These are phyloP conservation scores for Dothistroma septosporum DNA, from an alignment of 2,329 filamentous ascomycete species.

Conservation along the genomic window DNA sequence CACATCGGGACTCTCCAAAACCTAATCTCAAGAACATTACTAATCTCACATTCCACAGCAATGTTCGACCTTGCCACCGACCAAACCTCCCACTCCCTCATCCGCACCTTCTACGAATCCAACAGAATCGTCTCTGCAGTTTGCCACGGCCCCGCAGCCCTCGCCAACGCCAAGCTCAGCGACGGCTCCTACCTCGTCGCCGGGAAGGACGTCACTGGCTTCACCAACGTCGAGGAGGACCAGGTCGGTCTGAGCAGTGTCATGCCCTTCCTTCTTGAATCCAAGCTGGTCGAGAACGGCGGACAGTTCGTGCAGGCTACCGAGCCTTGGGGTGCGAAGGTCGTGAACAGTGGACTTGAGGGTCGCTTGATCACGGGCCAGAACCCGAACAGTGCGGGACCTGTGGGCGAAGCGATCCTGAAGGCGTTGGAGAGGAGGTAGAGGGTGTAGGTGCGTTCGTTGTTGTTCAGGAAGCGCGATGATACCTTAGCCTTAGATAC, in stretches of 20 bases:
- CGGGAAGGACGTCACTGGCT: slow-evolving; percentile 57
- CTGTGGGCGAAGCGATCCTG: slow-evolving; percentile 42
- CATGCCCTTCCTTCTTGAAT: slow-evolving; percentile 61
- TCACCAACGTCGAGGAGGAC: slow-evolving; percentile 56
- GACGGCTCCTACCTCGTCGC: slow-evolving; percentile 54
- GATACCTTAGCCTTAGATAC: not conserved
- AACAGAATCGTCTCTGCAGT: slow-evolving; percentile 63
- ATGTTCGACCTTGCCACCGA: slow-evolving; percentile 65
- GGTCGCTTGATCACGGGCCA: slow-evolving; percentile 47
- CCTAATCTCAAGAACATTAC: not conserved
- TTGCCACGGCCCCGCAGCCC: slow-evolving; percentile 64
- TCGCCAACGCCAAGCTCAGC: slow-evolving; percentile 54
- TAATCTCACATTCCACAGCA: slow-evolving; percentile 30
- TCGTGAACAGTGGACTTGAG: slow-evolving; percentile 35
- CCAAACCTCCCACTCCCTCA: slow-evolving; percentile 54
- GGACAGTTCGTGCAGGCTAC: slow-evolving; percentile 55
- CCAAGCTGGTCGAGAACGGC: slow-evolving; percentile 50
- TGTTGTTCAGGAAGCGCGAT: not conserved
- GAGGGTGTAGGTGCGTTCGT: not conserved
- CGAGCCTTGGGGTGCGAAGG: slow-evolving; percentile 45
- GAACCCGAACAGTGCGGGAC: slow-evolving; percentile 45
- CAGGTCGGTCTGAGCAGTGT: slow-evolving; percentile 35
- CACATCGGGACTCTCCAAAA: not conserved
- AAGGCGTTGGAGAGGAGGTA: not conserved
- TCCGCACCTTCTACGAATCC: slow-evolving; percentile 58